phyloP scores from a whole-genome alignment of 2,329 filamentous ascomycete genomes.

The Claviceps pusilla region DNA sequence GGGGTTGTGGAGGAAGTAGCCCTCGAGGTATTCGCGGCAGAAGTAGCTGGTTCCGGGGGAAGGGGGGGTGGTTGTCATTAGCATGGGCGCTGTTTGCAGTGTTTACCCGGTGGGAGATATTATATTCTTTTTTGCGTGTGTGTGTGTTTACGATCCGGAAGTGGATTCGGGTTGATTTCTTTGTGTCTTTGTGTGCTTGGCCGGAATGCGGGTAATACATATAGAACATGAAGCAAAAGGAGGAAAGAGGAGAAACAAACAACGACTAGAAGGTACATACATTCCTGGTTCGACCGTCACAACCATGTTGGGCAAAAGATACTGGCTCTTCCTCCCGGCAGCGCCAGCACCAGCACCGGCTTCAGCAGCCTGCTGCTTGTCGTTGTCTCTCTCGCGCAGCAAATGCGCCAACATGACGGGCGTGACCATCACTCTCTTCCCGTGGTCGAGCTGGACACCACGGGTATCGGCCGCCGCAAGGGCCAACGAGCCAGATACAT shows the following conservation, averaged over 20 bases:
- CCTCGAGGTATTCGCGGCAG: constrained; percentile 56
- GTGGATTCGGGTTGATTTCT: no score
- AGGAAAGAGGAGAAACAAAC: neutral
- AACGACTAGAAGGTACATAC: constrained; percentile 21
- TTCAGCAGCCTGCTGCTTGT: neutral
- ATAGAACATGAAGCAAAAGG: neutral
- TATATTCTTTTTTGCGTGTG: neutral
- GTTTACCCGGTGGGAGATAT: no score
- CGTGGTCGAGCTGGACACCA: constrained; percentile 16
- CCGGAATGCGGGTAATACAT: no score
- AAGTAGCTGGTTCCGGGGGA: constrained; percentile 44
- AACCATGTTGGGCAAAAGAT: constrained; percentile 48
- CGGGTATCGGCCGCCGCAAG: constrained; percentile 22
- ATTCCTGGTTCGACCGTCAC: constrained; percentile 69
- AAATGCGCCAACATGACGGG: constrained; percentile 18
- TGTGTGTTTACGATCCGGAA: neutral
- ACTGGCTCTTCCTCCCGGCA: constrained; percentile 18
- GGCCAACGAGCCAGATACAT: constrained; percentile 29
- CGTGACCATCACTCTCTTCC: constrained; percentile 28
- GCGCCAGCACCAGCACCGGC: constrained; percentile 4
- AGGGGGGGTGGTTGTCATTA: neutral
- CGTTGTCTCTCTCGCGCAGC: neutral
- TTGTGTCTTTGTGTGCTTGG: no score
- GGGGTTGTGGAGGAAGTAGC: constrained; percentile 46
- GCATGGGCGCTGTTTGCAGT: neutral